Conservation (phyloP, 164 flowering plant genomes). For the Taxillus chinensis region DNA sequence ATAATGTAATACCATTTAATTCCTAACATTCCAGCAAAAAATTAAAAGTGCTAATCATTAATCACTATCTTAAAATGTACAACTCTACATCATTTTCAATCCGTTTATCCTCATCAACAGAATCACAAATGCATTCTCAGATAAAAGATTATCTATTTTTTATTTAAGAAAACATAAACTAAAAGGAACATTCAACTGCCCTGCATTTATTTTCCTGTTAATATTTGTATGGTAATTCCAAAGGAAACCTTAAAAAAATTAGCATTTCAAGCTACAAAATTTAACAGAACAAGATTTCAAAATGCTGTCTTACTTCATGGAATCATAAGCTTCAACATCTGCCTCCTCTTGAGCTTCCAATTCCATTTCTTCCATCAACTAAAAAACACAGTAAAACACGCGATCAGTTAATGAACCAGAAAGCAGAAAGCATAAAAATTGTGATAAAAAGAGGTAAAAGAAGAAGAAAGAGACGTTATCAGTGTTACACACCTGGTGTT, state of each 20-base stretch:
- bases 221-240: slow-evolving; percentile 4
- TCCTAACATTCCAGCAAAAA: no score
- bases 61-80: no score
- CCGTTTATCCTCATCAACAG: neutral
- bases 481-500: slow-evolving; percentile 60
- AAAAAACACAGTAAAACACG: slow-evolving; percentile 6
- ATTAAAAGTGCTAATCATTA: no score
- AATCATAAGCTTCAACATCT: slow-evolving; percentile 34
- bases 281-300: neutral
- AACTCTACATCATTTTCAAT: no score
- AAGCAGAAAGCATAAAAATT: no score
- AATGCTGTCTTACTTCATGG: slow-evolving; percentile 30
- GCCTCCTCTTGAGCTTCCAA: slow-evolving; percentile 62
- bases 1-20: no score
- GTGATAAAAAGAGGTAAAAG: neutral
- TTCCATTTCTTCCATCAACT: slow-evolving; percentile 86
- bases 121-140: neutral
- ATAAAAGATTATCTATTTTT: no score
- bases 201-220: neutral
- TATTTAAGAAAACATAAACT: neutral
- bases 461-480: neutral
- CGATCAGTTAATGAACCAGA: neutral
- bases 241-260: neutral
- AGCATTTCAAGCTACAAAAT: neutral
- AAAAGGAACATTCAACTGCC: neutral